Conservation (phyloP, 495 filamentous ascomycete species). For the Chlorociboria aeruginascens region DNA sequence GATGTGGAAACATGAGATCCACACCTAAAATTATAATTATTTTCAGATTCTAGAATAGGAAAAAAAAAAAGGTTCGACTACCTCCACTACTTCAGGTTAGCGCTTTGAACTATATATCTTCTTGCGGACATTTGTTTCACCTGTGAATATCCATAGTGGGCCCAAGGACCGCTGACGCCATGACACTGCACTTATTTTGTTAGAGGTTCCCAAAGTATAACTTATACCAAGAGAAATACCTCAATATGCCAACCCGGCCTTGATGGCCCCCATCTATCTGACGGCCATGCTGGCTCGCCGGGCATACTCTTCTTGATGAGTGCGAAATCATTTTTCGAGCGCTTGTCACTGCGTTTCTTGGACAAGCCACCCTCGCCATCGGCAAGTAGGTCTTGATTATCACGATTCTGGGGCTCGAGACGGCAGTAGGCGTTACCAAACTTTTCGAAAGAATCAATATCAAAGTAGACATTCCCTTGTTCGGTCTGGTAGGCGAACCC, state of each 20-base stretch:
- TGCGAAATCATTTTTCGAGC: constrained; percentile 54
- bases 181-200: constrained; percentile 28
- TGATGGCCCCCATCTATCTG: constrained; percentile 54
- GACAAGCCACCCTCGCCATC: constrained; percentile 69
- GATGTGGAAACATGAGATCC: constrained; percentile 69
- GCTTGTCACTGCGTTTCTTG: constrained; percentile 26
- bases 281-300: constrained; percentile 66
- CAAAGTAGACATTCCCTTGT: constrained; percentile 68
- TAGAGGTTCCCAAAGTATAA: neutral
- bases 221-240: constrained; percentile 36
- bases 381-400: constrained; percentile 51
- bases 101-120: no score
- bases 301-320: constrained; percentile 71
- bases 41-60: no score
- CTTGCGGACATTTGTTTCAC: neutral
- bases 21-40: constrained; percentile 32
- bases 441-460: constrained; percentile 59
- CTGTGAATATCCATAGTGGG: constrained; percentile 58
- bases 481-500: constrained; percentile 52
- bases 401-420: constrained; percentile 65
- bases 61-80: no score
- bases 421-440: constrained; percentile 58
- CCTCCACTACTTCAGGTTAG: no score
- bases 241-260: constrained; percentile 80
- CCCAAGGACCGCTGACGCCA: constrained; percentile 65